Base-by-base conservation (phyloP, 371 early-diverging fungal species). In the Lichtheimia ramosa region DNA sequence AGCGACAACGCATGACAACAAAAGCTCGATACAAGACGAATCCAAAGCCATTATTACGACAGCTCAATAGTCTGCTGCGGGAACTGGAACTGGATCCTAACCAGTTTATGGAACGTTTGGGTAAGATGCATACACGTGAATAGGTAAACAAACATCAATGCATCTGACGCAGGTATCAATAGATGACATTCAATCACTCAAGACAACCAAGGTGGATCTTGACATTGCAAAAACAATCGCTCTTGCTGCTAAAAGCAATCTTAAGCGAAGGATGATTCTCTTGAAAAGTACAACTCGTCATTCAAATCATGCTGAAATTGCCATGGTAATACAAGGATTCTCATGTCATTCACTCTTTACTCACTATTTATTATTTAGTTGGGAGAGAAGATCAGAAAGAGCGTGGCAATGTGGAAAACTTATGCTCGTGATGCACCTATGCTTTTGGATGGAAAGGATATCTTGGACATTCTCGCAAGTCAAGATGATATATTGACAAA, bases 171-270 rank as follows among this genome's bases (percentile, higher is more conserved):
- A 18, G 39, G 24, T 41, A 54, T 41, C 2, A n/a, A 5, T 58
- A 77, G 80, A 72, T 56, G 77, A 79, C 61, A 68, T 66, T 20
- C 77, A 77, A 48, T 65, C 70, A 6, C 41, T 80, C 23, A 73
- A 75, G 66, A 77, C 73, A 51, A 73, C 75, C 13, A 73, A 70
- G 54, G 75, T 77, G 18, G 70, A 80, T 54, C 57, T 80, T 21
- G 77, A 77, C 40, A 70, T 80, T 51, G 81, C 81, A 14, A 80
- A 77, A 52, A 80, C 81, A 2, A 70, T 80, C 40, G 64, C 75
- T 12, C 51, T 77, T 25, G 72, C 81, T 14, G 73, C 77, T 6
- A 75, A 75, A 52, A 80, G 75, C 54, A 75, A 77, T 42, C 55
- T 80, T 66, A 78, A 75, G 49, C 68, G 71, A 3, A 61, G 75